Evolutionary conservation across 176 grass and related monocot genomes (phyloP).

Genomic region (Oryza officinalis): DNA sequence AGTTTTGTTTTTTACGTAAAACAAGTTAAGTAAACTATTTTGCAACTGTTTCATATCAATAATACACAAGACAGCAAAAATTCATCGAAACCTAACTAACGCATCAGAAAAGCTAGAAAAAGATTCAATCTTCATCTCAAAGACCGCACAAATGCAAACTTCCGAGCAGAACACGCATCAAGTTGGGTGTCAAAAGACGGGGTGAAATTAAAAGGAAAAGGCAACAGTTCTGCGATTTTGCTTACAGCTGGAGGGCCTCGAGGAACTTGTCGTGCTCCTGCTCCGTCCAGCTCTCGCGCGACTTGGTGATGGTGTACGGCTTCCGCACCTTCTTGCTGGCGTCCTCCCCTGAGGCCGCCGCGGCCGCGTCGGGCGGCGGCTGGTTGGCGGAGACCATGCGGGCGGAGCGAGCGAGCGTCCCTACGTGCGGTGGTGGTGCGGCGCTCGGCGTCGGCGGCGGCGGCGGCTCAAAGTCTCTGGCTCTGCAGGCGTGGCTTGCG

Average conservation of each 20-base stretch:
- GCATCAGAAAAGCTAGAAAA: slow-evolving; percentile 1
- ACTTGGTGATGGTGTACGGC: slow-evolving; percentile 92
- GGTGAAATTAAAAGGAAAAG: not conserved
- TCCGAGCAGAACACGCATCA: slow-evolving; percentile 1
- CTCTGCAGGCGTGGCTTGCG: slow-evolving; percentile 23
- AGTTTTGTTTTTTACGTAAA: not conserved
- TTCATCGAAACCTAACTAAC: not conserved
- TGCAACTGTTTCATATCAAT: not conserved
- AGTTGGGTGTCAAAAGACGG: not conserved
- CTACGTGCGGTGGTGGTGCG: not conserved
- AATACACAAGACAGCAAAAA: not conserved
- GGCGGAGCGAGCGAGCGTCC: not conserved
- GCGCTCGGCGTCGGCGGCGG: not conserved
- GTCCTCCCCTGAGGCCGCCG: slow-evolving; percentile 48
- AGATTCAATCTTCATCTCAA: not conserved
- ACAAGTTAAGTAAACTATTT: not conserved
- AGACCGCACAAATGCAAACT: not conserved
- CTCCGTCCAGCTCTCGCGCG: slow-evolving; percentile 92
- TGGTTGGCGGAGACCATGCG: slow-evolving; percentile 48
- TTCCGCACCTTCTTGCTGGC: slow-evolving; percentile 84
- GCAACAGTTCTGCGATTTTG: not conserved
- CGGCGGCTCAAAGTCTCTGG: not conserved
- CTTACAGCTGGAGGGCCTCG: slow-evolving; percentile 90
- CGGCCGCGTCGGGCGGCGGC: slow-evolving; percentile 29
- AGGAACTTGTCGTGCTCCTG: slow-evolving; percentile 95